Evolutionary conservation across 495 filamentous ascomycete species (phyloP).

Genomic region (Opeltia flavorubescens): DNA sequence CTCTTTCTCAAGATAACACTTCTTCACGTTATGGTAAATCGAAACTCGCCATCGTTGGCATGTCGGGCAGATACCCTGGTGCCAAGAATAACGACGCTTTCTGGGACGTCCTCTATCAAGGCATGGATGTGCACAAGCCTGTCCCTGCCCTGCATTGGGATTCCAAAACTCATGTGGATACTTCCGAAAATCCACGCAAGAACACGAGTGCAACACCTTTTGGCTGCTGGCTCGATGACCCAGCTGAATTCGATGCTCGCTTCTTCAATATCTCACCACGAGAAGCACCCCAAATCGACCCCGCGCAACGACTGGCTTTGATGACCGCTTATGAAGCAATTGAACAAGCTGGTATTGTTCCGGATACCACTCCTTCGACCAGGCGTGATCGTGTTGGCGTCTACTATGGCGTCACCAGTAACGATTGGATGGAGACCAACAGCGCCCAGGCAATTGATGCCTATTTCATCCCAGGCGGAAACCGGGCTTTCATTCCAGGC

Average conservation of each 20-base stretch:
- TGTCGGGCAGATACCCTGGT: conserved; percentile 59
- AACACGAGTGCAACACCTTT: conserved; percentile 24
- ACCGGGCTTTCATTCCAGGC: conserved; percentile 16
- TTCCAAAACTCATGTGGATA: conserved; percentile 60
- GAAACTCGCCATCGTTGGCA: conserved; percentile 58
- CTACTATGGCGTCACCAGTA: conserved; percentile 80
- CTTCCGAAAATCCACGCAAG: conserved; percentile 44
- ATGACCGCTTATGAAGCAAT: conserved; percentile 80
- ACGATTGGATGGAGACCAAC: conserved; percentile 72
- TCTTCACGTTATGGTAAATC: conserved; percentile 17
- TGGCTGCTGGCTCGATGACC: conserved; percentile 27
- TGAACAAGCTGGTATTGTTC: conserved; percentile 75
- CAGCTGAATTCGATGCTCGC: conserved; percentile 22
- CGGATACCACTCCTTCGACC: conserved; percentile 69
- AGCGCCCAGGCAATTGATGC: conserved; percentile 14
- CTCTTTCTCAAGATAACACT: neutral
- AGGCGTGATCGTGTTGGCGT: conserved; percentile 69
- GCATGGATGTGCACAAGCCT: conserved; percentile 37
- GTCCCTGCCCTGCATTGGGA: conserved; percentile 59
- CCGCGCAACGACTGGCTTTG: conserved; percentile 70
- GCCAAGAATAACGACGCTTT: conserved; percentile 45
- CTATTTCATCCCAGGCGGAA: conserved; percentile 18
- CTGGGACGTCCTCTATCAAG: conserved; percentile 55
- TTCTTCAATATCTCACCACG: conserved; percentile 27
- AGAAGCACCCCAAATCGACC: conserved; percentile 54